A percentile compares a stretch with the other conserved stretches of the same genome.
Conservation (phyloP, 1,284 basidiomycete species). For the Ustilago hordei region DNA sequence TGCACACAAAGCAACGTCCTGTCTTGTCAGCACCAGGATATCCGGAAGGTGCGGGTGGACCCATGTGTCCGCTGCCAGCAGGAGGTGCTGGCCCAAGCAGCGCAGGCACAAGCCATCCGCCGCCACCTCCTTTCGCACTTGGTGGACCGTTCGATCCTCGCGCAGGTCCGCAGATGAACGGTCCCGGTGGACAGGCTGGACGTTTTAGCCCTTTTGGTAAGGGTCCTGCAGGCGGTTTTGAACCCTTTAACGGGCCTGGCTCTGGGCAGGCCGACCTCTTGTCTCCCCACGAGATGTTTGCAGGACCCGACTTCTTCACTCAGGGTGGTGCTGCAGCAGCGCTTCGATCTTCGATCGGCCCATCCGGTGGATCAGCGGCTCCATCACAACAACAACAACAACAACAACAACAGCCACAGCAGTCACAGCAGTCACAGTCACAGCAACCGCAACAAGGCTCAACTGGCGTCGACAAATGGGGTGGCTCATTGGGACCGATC, state of each 20-base stretch:
- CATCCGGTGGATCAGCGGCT: slow-evolving; percentile 1
- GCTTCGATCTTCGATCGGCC: slow-evolving; percentile 22
- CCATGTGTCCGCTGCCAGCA: slow-evolving; percentile 24
- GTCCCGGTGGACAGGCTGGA: slow-evolving; percentile 23
- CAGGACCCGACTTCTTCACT: slow-evolving; percentile 37
- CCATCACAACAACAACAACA: slow-evolving; percentile 15
- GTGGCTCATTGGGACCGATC: slow-evolving; percentile 56
- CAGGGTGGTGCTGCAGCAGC: slow-evolving; percentile 24
- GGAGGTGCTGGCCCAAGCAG: slow-evolving; percentile 13
- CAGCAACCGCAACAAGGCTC: slow-evolving; percentile 18
- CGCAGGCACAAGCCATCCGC: slow-evolving; percentile 12
- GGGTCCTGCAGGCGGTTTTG: slow-evolving; percentile 24
- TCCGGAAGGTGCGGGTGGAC: slow-evolving; percentile 24
- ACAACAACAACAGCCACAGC: background rate
- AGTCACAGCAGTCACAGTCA: slow-evolving; percentile 8
- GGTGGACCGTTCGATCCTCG: slow-evolving; percentile 43
- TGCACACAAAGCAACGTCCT: slow-evolving; percentile 78
- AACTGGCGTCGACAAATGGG: slow-evolving; percentile 50
- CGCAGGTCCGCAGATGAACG: slow-evolving; percentile 33
- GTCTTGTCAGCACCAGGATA: slow-evolving; percentile 31
- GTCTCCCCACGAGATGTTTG: slow-evolving; percentile 53
- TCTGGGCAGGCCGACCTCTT: slow-evolving; percentile 40
- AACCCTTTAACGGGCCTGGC: slow-evolving; percentile 34
- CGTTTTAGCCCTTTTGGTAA: slow-evolving; percentile 32
- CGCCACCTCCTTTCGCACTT: slow-evolving; percentile 28